Percentiles rank a stretch among this genome's conserved stretches.
phyloP scores from a whole-genome alignment of 2,329 filamentous ascomycete species.

The Venturiaceae sp. region DNA sequence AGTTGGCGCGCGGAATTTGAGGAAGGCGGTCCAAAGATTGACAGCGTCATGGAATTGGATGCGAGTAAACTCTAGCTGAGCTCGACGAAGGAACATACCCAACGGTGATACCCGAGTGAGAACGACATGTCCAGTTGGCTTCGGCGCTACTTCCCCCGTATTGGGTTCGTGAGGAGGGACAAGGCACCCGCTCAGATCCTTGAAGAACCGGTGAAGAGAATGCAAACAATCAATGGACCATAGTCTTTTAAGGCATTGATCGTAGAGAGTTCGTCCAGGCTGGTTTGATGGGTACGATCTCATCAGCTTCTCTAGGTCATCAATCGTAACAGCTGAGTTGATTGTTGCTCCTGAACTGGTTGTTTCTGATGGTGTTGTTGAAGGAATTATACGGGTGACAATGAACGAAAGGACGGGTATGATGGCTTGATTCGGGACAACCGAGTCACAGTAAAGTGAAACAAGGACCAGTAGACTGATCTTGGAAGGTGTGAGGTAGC shows the following conservation, averaged over 20 bases:
- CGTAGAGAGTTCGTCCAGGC: constrained; percentile 77
- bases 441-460: constrained; percentile 67
- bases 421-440: constrained; percentile 59
- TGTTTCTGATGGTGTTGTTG: constrained; percentile 11
- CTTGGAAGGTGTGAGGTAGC: constrained; percentile 82
- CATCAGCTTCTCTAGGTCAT: constrained; percentile 33
- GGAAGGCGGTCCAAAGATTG: constrained; percentile 73
- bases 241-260: constrained; percentile 64
- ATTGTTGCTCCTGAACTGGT: constrained; percentile 14
- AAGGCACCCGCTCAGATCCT: constrained; percentile 46
- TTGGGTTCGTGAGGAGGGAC: constrained; percentile 50
- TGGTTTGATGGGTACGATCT: constrained; percentile 36
- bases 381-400: constrained; percentile 54
- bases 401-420: constrained; percentile 73
- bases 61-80: constrained; percentile 68
- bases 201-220: constrained; percentile 68
- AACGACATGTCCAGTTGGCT: constrained; percentile 36
- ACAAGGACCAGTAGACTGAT: constrained; percentile 73
- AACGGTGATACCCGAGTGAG: constrained; percentile 68
- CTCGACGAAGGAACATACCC: constrained; percentile 68
- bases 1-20: constrained; percentile 70
- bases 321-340: constrained; percentile 24
- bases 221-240: constrained; percentile 81
- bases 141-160: constrained; percentile 7
- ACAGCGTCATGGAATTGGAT: constrained; percentile 72